Conservation (phyloP, 2,329 filamentous ascomycete species). For the Ceratocystis huliohia region DNA sequence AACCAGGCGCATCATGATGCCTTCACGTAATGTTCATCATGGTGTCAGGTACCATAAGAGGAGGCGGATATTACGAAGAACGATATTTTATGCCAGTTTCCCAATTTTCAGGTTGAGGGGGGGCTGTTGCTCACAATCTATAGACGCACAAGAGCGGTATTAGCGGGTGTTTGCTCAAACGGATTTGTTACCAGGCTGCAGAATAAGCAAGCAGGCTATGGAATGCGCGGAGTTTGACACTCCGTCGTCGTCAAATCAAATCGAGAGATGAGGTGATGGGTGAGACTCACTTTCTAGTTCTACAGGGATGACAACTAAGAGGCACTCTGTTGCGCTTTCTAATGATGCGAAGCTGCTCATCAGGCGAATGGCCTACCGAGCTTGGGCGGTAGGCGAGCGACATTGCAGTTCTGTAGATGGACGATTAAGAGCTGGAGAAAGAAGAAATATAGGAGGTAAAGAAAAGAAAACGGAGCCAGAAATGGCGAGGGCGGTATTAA, state of each 20-base stretch:
- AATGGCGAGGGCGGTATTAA: neutral
- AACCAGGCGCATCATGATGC: too few species aligned
- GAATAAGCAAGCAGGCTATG: neutral
- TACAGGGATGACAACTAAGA: slow-evolving; percentile 79
- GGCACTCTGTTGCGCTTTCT: slow-evolving; percentile 86
- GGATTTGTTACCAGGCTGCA: neutral
- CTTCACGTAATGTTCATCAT: too few species aligned
- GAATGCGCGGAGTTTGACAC: neutral
- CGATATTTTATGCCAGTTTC: too few species aligned
- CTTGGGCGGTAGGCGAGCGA: slow-evolving; percentile 67
- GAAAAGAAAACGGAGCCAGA: too few species aligned
- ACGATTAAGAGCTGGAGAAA: neutral
- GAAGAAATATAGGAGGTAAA: neutral
- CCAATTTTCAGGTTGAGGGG: neutral
- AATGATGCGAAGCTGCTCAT: slow-evolving; percentile 75
- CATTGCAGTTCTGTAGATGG: slow-evolving; percentile 36
- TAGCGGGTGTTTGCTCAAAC: neutral
- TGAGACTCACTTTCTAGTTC: slow-evolving; percentile 67
- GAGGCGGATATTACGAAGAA: too few species aligned
- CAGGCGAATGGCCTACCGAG: slow-evolving; percentile 63
- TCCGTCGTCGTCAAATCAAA: too few species aligned
- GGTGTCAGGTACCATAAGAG: too few species aligned
- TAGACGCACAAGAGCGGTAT: neutral
- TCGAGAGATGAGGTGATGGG: slow-evolving; percentile 8
- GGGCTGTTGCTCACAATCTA: slow-evolving; percentile 19